phyloP scores from a whole-genome alignment of 2,329 filamentous ascomycete species.

The Colletotrichum echinochloae region DNA sequence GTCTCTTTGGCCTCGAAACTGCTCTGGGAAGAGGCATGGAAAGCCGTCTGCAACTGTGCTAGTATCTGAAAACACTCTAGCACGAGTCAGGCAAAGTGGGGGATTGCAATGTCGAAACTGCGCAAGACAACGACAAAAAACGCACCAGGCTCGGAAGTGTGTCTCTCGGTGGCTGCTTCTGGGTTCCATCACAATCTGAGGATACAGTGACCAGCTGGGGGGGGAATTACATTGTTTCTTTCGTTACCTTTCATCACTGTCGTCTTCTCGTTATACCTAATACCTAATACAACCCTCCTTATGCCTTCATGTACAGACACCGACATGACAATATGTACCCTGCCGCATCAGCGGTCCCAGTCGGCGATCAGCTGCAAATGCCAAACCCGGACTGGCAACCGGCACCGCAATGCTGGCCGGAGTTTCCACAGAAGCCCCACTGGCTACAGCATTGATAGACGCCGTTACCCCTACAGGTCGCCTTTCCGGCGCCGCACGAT shows the following conservation, averaged over 20 bases:
- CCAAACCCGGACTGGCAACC: slow-evolving; percentile 41
- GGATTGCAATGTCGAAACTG: too few species aligned
- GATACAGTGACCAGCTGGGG: background rate
- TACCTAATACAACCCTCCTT: too few species aligned
- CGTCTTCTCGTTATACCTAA: background rate
- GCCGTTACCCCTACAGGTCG: slow-evolving; percentile 38
- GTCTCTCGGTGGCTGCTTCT: background rate
- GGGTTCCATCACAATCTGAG: background rate
- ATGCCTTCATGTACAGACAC: slow-evolving; percentile 11
- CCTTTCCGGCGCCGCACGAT: slow-evolving; percentile 31
- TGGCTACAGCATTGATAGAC: slow-evolving; percentile 41
- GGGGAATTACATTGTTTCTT: background rate
- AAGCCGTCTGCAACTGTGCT: too few species aligned
- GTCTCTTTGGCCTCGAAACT: too few species aligned
- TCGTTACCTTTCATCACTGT: background rate
- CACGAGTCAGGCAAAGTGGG: background rate
- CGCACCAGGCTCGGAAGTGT: background rate
- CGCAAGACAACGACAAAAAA: too few species aligned
- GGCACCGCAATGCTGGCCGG: slow-evolving; percentile 35
- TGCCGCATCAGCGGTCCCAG: background rate
- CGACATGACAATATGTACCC: slow-evolving; percentile 1
- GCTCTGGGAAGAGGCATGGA: too few species aligned
- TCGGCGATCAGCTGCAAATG: slow-evolving; percentile 29
- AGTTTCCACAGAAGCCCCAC: slow-evolving; percentile 42
- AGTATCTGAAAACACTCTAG: too few species aligned